These are phyloP conservation scores for Cladophialophora chaetospira DNA, from an alignment of 2,329 filamentous ascomycete species.

Conservation along the genomic window DNA sequence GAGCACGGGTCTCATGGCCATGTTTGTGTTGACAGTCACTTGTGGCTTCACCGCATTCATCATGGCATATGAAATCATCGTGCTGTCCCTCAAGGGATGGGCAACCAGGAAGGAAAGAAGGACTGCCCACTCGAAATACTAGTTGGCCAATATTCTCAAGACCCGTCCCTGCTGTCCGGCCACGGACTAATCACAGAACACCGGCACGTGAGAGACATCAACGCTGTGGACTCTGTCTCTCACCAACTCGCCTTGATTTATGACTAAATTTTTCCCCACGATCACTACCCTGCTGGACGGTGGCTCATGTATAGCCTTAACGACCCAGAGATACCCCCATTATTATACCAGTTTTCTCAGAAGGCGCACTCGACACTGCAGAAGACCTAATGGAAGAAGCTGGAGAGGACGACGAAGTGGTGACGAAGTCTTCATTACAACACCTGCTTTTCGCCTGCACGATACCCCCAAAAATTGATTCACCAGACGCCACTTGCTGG, in stretches of 20 bases:
- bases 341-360: neutral
- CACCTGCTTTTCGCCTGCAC: neutral
- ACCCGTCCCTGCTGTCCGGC: neutral
- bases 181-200: neutral
- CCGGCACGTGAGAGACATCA: no score
- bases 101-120: constrained; percentile 55
- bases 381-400: neutral
- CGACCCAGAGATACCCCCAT: constrained; percentile 3
- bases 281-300: constrained; percentile 6
- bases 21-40: constrained; percentile 89
- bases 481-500: neutral
- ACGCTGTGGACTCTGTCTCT: neutral
- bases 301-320: neutral
- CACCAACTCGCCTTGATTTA: neutral
- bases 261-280: neutral
- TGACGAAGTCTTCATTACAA: neutral
- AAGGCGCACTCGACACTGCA: neutral
- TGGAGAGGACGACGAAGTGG: neutral
- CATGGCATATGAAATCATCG: constrained; percentile 79
- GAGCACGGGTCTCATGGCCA: constrained; percentile 75
- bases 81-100: constrained; percentile 87
- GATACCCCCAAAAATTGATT: neutral
- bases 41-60: constrained; percentile 80
- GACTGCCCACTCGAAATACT: neutral
- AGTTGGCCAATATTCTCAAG: neutral